Conservation (phyloP, 2,329 filamentous ascomycete species). For the Penicillium sp. region DNA sequence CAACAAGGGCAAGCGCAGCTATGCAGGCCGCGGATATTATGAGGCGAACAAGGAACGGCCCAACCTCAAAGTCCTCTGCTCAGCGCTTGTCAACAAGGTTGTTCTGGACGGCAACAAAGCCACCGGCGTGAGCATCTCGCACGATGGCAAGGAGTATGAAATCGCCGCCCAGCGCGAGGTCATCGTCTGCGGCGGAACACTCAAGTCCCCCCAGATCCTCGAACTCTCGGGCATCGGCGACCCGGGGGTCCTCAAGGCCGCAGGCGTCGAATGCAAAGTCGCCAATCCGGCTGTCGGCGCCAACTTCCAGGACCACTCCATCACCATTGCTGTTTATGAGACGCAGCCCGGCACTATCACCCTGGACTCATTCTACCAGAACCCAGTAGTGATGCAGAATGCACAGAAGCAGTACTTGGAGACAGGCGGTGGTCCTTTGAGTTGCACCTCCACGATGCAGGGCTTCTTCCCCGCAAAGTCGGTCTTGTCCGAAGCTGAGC, state of each 20-base stretch:
- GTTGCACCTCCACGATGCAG: constrained; percentile 13
- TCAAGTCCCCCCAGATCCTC: constrained; percentile 59
- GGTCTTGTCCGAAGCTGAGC: constrained; percentile 13
- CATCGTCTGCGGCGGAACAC: constrained; percentile 60
- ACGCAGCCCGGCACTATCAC: constrained; percentile 13
- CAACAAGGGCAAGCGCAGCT: constrained; percentile 40
- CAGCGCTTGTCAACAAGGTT: constrained; percentile 46
- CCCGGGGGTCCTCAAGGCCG: constrained; percentile 41
- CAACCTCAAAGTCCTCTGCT: constrained; percentile 51
- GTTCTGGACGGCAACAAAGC: constrained; percentile 21
- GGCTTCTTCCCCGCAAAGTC: constrained; percentile 19
- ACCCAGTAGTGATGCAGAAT: constrained; percentile 14
- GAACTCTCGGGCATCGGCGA: constrained; percentile 64
- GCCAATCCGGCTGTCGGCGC: constrained; percentile 50
- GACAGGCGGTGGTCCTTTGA: constrained; percentile 5
- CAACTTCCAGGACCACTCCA: constrained; percentile 51
- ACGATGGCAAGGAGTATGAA: constrained; percentile 39
- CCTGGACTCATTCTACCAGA: constrained; percentile 13
- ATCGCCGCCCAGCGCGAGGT: constrained; percentile 52
- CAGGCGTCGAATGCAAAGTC: constrained; percentile 47
- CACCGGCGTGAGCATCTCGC: constrained; percentile 47
- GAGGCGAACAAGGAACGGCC: constrained; percentile 37
- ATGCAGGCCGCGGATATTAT: constrained; percentile 45
- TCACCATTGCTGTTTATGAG: constrained; percentile 17
- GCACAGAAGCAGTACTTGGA: constrained; percentile 17